Conservation (phyloP, 805 yeast species). For the Nakazawaea sp. region DNA sequence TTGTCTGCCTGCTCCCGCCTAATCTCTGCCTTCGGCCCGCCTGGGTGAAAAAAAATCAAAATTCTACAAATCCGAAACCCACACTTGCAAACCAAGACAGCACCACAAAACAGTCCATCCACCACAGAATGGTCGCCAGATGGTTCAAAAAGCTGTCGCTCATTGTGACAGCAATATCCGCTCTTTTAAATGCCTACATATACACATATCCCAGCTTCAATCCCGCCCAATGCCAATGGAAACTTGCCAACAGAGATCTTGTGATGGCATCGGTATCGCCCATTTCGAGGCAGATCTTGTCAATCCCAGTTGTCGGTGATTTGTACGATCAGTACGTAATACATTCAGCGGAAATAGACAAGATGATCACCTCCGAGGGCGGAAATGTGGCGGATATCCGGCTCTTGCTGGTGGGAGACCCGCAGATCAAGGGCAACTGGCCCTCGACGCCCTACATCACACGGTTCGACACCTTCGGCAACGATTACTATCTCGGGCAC, state of each 20-base stretch:
- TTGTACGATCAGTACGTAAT: constrained; percentile 22
- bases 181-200: constrained; percentile 52
- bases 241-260: constrained; percentile 17
- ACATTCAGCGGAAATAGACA: constrained; percentile 12
- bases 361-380: constrained; percentile 12
- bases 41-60: too few species aligned
- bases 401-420: constrained; percentile 87
- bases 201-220: constrained; percentile 70
- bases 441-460: constrained; percentile 62
- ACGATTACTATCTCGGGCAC: constrained; percentile 85
- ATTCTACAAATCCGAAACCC: too few species aligned
- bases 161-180: constrained; percentile 28
- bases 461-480: constrained; percentile 79
- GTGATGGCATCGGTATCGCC: constrained; percentile 14
- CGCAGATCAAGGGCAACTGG: constrained; percentile 92
- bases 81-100: too few species aligned
- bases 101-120: too few species aligned
- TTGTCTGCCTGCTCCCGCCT: too few species aligned
- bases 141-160: background rate
- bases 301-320: constrained; percentile 28
- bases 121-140: background rate
- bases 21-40: too few species aligned
- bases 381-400: constrained; percentile 41
- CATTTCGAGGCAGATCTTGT: constrained; percentile 13
- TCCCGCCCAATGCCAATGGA: constrained; percentile 57